Evolutionary conservation across 1,284 basidiomycete species (phyloP).

Genomic region (Papiliotrema nemorosa): DNA sequence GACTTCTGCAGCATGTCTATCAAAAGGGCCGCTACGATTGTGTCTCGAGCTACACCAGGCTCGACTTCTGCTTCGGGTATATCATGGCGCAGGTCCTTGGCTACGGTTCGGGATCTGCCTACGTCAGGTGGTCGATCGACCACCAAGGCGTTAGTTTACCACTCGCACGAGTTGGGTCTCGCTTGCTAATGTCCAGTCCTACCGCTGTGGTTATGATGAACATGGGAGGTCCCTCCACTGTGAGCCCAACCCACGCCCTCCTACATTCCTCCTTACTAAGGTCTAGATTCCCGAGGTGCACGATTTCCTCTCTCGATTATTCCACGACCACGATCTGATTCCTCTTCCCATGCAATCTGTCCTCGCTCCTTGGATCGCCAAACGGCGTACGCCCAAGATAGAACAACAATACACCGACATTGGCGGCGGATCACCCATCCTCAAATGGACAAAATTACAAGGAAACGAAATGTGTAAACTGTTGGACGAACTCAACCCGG

Average conservation of each 20-base stretch:
- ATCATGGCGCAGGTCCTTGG: conserved; percentile 3
- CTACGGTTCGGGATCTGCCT: conserved; percentile 3
- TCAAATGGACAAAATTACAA: conserved; percentile 83
- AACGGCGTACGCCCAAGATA: conserved; percentile 87
- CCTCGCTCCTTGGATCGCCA: conserved; percentile 85
- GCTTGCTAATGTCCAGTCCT: conserved; percentile 1
- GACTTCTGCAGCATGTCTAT: conserved; percentile 3
- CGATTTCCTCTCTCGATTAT: conserved; percentile 88
- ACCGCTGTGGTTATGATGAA: conserved; percentile 90
- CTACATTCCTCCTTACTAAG: background rate
- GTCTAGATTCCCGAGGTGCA: conserved; percentile 76
- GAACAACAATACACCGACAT: conserved; percentile 92
- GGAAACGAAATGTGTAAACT: conserved; percentile 85
- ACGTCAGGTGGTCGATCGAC: background rate
- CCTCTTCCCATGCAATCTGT: conserved; percentile 87
- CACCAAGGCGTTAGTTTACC: too few species aligned
- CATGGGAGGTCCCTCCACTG: conserved; percentile 95
- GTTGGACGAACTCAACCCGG: conserved; percentile 88
- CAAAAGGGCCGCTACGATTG: background rate
- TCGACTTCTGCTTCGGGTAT: conserved; percentile 9
- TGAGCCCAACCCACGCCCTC: conserved; percentile 47
- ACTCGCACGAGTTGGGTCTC: too few species aligned
- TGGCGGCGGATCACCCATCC: conserved; percentile 97
- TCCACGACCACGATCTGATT: conserved; percentile 92
- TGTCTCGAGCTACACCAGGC: conserved; percentile 11